These are phyloP conservation scores for Tricholoma furcatifolium DNA, from an alignment of 768 basidiomycete species.

Conservation along the genomic window DNA sequence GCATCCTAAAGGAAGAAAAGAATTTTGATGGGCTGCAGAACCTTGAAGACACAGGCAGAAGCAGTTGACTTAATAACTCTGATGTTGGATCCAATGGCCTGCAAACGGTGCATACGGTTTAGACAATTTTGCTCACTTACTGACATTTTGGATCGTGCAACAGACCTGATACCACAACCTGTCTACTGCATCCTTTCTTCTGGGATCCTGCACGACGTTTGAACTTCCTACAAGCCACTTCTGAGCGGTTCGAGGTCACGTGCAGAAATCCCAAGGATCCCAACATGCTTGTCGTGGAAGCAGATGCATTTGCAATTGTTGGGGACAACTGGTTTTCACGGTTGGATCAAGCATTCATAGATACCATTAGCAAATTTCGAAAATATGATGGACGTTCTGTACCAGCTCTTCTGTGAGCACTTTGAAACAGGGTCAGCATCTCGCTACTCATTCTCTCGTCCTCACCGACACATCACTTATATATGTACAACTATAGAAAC, in stretches of 20 bases:
- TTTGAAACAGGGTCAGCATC: slow-evolving; percentile 85
- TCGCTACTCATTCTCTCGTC: neutral
- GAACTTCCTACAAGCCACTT: slow-evolving; percentile 95
- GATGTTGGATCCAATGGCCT: slow-evolving; percentile 81
- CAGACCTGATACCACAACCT: slow-evolving; percentile 87
- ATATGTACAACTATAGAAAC: slow-evolving; percentile 63
- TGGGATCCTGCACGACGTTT: slow-evolving; percentile 88
- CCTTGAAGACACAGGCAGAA: slow-evolving; percentile 91
- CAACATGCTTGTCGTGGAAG: slow-evolving; percentile 73
- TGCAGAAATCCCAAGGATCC: slow-evolving; percentile 86
- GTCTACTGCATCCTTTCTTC: slow-evolving; percentile 93
- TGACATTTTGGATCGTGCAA: neutral
- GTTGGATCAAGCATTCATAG: slow-evolving; percentile 87
- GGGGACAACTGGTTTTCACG: slow-evolving; percentile 88
- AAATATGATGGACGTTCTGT: slow-evolving; percentile 94
- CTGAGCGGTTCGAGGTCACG: slow-evolving; percentile 98
- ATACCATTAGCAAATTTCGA: slow-evolving; percentile 94
- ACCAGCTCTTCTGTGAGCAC: slow-evolving; percentile 87
- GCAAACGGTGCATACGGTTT: slow-evolving; percentile 54
- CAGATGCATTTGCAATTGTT: slow-evolving; percentile 64
- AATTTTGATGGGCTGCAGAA: slow-evolving; percentile 67
- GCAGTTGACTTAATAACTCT: slow-evolving; percentile 73
- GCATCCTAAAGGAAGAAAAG: slow-evolving; percentile 85
- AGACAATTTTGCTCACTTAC: neutral
- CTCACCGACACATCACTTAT: neutral